Base-by-base conservation (phyloP, 2,329 filamentous ascomycete genomes). In the Ustilaginoidea virens region DNA sequence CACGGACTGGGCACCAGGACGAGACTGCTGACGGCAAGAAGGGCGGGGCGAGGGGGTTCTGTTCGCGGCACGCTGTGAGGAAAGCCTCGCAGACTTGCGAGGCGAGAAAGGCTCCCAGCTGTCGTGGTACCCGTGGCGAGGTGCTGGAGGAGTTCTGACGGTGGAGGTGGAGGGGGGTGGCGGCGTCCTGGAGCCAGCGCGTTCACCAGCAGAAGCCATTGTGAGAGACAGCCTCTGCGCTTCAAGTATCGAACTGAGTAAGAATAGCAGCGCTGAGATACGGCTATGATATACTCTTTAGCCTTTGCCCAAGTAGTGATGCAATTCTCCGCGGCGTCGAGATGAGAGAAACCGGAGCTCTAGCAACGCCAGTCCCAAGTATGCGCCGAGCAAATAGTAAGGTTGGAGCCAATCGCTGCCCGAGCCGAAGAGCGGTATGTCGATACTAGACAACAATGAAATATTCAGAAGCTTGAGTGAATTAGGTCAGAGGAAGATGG, bases 71-170 rank as follows among this genome's bases (percentile, higher is more conserved):
- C 61, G 60, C 42, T 73, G 66, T 23, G 62, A 61, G 32, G 69
- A 69, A 40, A 80, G 63, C 39, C 77, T 68, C 34, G 67, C 65
- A 4, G 74, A 79, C 43, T 79, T 77, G 49, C 77, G 69, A 31
- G 76, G 74, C 35, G 74, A 72, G 46, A 74, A 85, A 25, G 79
- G 79, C 44, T 80, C 68, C 61, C 75, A 85, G 37, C 61, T 55
- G 52, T 86, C 79, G 39, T 64, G 60, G 43, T 63, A 72, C 21
- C 78, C 79, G 45, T 73, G 66, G 34, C 66, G 67, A 27, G 80
- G 80, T 31, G 79, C 74, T 23, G 69, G 67, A 35, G 80, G 80
- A 27, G 75, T 80, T 47, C 61, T 70, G 36, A 79, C 54, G 38
- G 57, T 55, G 24, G 79, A 54, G 37, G 57, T 55, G 23, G 58